A percentile compares a stretch with the other conserved stretches of the same genome.
Evolutionary conservation across 2,329 filamentous ascomycete genomes (phyloP).

Genomic region (Penicillium thymicola): DNA sequence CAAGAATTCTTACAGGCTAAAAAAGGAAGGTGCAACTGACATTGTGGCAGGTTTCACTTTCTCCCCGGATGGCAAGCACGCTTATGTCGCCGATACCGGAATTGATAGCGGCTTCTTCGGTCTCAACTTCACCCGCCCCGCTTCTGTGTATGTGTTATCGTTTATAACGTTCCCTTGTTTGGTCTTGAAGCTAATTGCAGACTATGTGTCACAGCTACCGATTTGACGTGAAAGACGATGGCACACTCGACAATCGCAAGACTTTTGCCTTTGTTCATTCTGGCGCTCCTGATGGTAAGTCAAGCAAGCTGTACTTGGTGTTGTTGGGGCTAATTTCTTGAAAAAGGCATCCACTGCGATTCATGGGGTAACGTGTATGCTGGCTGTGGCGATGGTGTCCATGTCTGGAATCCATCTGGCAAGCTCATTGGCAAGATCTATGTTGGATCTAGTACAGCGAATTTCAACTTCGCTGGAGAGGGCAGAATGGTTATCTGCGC

Average conservation of each 20-base stretch:
- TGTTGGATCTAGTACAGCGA: conserved; percentile 34
- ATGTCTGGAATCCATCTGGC: conserved; percentile 52
- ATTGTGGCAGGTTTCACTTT: conserved; percentile 13
- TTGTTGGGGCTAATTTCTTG: not conserved
- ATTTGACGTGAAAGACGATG: conserved; percentile 12
- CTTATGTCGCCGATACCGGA: conserved; percentile 20
- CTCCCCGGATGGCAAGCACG: conserved; percentile 18
- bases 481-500: conserved; percentile 20
- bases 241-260: conserved; percentile 20
- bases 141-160: conserved; percentile 13
- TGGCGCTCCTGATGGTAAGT: conserved; percentile 13
- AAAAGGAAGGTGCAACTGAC: not conserved
- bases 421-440: conserved; percentile 55
- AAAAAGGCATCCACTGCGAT: conserved; percentile 47
- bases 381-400: conserved; percentile 53
- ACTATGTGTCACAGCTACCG: conserved; percentile 5
- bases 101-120: conserved; percentile 16
- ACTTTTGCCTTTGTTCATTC: conserved; percentile 12
- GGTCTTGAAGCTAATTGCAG: not conserved
- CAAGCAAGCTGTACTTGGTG: not conserved
- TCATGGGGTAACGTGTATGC: conserved; percentile 55
- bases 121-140: conserved; percentile 12
- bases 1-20: not conserved
- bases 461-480: conserved; percentile 49
- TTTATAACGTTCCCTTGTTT: not conserved